Evolutionary conservation across 1,284 basidiomycete species (phyloP).

Genomic region (Ceratobasidium sp.): DNA sequence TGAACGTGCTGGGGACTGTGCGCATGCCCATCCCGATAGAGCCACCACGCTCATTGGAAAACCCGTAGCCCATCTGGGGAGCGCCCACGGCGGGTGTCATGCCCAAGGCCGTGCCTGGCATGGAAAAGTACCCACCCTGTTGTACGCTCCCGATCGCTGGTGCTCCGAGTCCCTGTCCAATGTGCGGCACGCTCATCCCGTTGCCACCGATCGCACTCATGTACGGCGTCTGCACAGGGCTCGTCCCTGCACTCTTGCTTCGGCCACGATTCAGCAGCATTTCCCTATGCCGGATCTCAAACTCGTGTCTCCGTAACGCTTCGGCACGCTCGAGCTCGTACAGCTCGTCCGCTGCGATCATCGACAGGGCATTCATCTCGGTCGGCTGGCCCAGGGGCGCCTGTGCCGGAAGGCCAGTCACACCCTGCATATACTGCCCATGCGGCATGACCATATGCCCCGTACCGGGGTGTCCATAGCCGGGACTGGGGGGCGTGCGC

Average conservation of each 20-base stretch:
- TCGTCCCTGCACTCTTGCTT: slow-evolving; percentile 73
- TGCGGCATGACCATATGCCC: slow-evolving; percentile 24
- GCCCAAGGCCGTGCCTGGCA: slow-evolving; percentile 30
- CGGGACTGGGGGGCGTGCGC: slow-evolving; percentile 36
- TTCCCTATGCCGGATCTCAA: slow-evolving; percentile 73
- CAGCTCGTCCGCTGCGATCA: slow-evolving; percentile 84
- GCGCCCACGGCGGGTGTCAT: slow-evolving; percentile 29
- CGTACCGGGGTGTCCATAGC: slow-evolving; percentile 3
- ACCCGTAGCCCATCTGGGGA: slow-evolving; percentile 37
- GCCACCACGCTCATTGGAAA: slow-evolving; percentile 33
- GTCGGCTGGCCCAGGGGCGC: slow-evolving; percentile 4
- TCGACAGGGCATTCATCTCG: slow-evolving; percentile 66
- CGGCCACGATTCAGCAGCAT: slow-evolving; percentile 51
- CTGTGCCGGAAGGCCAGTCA: not conserved
- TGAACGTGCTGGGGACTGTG: slow-evolving; percentile 1
- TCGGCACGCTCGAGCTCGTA: slow-evolving; percentile 86
- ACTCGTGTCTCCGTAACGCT: slow-evolving; percentile 82
- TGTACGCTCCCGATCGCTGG: slow-evolving; percentile 4
- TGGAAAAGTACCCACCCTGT: slow-evolving; percentile 36
- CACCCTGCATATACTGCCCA: slow-evolving; percentile 4
- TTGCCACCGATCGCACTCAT: slow-evolving; percentile 26
- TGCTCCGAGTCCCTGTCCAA: slow-evolving; percentile 25
- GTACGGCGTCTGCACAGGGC: slow-evolving; percentile 65
- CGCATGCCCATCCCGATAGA: slow-evolving; percentile 18
- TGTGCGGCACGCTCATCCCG: slow-evolving; percentile 25